phyloP scores from a whole-genome alignment of 805 yeast species.

The Saccharomycopsis schoenii region DNA sequence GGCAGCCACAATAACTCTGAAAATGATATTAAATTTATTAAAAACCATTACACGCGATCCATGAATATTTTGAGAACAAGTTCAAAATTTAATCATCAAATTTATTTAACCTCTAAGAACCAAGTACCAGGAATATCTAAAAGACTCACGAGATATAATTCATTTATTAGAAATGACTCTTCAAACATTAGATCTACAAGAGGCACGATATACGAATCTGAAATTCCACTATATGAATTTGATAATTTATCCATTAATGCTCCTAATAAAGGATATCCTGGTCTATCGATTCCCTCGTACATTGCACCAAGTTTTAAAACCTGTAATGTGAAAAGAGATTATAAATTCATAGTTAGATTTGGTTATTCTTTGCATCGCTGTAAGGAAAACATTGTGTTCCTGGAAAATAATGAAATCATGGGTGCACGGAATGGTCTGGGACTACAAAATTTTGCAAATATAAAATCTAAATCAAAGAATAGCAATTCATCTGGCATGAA shows the following conservation, averaged over 20 bases:
- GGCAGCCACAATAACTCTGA: background rate
- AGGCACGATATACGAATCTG: slow-evolving; percentile 4
- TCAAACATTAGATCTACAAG: background rate
- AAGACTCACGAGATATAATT: background rate
- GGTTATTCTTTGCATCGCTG: background rate
- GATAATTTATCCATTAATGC: background rate
- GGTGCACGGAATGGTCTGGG: background rate
- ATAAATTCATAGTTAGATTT: slow-evolving; percentile 2
- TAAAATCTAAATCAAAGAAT: background rate
- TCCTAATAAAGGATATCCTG: background rate
- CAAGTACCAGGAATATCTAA: background rate
- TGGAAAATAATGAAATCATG: background rate
- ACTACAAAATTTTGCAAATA: background rate
- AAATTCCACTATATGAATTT: slow-evolving; percentile 7
- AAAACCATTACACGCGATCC: background rate
- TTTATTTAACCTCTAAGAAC: background rate
- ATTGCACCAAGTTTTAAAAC: slow-evolving; percentile 8
- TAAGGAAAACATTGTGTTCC: background rate
- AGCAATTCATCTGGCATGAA: background rate
- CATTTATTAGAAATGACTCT: background rate
- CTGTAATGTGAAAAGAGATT: slow-evolving; percentile 14
- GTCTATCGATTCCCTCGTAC: slow-evolving; percentile 4
- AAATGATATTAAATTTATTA: background rate
- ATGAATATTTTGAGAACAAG: background rate
- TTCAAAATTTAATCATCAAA: background rate